These are phyloP conservation scores for Elongisporangium undulatum DNA, from an alignment of 352 stramenopile genomes.

Conservation along the genomic window DNA sequence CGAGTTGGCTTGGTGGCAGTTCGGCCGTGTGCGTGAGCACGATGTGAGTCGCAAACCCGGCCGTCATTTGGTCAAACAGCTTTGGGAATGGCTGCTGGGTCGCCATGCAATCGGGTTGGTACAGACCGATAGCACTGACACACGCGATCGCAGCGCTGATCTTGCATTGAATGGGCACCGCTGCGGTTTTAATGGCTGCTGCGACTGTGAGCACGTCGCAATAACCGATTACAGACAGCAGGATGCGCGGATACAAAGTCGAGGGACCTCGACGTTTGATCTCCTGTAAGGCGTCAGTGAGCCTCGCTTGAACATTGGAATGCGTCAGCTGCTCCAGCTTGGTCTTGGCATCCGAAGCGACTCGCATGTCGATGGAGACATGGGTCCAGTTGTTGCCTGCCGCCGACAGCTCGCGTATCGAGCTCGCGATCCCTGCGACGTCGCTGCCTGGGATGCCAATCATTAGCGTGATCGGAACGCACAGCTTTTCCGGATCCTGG, in stretches of 20 bases:
- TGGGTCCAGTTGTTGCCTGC: conserved; percentile 35
- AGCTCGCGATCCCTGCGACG: conserved; percentile 21
- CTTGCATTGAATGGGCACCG: conserved; percentile 22
- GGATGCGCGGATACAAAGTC: conserved; percentile 29
- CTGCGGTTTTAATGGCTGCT: conserved; percentile 26
- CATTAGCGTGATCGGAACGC: conserved; percentile 51
- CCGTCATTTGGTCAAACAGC: conserved; percentile 63
- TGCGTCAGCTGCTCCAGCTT: conserved; percentile 23
- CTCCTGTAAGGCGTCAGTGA: conserved; percentile 13
- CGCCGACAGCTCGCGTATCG: conserved; percentile 45
- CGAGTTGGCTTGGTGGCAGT: conserved; percentile 25
- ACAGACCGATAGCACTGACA: conserved; percentile 48
- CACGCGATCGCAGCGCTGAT: conserved; percentile 47
- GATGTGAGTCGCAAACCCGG: conserved; percentile 60
- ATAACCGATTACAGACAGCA: conserved; percentile 56
- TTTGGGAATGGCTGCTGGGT: conserved; percentile 43
- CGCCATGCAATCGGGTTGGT: conserved; percentile 33
- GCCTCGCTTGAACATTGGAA: conserved; percentile 14
- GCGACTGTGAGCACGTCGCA: conserved; percentile 46
- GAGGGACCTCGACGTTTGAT: conserved; percentile 17
- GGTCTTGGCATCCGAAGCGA: conserved; percentile 10
- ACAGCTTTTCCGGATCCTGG: conserved; percentile 20
- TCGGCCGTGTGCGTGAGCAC: conserved; percentile 55
- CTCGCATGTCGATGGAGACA: conserved; percentile 32
- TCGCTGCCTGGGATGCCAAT: conserved; percentile 68